Evolutionary conservation across 2,329 filamentous ascomycete genomes (phyloP).

Genomic region (Phialocephala sp.): DNA sequence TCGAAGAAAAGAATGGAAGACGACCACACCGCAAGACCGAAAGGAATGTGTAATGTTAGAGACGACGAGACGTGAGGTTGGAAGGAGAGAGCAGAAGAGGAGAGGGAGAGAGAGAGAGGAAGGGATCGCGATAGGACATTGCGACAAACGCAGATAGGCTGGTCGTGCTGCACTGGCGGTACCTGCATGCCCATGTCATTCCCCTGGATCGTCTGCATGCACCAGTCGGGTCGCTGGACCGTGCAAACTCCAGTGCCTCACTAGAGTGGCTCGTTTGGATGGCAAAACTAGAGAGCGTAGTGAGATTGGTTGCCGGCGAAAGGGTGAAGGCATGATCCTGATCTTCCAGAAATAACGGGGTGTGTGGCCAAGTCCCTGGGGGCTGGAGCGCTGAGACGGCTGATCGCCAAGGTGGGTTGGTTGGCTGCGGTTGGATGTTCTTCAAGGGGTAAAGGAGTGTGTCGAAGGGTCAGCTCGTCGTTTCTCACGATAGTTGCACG

Average conservation of each 20-base stretch:
- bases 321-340: conserved; percentile 29
- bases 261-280: conserved; percentile 13
- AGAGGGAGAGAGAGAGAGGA: neutral
- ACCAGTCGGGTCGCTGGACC: conserved; percentile 10
- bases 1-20: conserved; percentile 28
- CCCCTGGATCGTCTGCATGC: conserved; percentile 3
- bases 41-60: conserved; percentile 6
- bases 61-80: conserved; percentile 10
- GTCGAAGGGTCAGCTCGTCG: neutral
- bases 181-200: conserved; percentile 7
- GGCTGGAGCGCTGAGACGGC: conserved; percentile 22
- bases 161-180: neutral
- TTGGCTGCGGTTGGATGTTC: conserved; percentile 1
- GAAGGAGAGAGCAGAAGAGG: neutral
- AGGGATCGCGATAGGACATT: conserved; percentile 9
- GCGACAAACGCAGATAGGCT: conserved; percentile 9
- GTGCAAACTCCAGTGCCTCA: conserved; percentile 14
- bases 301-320: conserved; percentile 23
- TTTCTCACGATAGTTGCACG: conserved; percentile 26
- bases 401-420: conserved; percentile 18
- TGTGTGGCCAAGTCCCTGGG: conserved; percentile 1
- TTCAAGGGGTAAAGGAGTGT: neutral
- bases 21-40: conserved; percentile 10
- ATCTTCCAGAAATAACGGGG: conserved; percentile 20
- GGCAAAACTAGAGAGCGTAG: conserved; percentile 11